phyloP scores from a whole-genome alignment of 1,284 basidiomycete genomes.

The Microbotryomycetes sp. region DNA sequence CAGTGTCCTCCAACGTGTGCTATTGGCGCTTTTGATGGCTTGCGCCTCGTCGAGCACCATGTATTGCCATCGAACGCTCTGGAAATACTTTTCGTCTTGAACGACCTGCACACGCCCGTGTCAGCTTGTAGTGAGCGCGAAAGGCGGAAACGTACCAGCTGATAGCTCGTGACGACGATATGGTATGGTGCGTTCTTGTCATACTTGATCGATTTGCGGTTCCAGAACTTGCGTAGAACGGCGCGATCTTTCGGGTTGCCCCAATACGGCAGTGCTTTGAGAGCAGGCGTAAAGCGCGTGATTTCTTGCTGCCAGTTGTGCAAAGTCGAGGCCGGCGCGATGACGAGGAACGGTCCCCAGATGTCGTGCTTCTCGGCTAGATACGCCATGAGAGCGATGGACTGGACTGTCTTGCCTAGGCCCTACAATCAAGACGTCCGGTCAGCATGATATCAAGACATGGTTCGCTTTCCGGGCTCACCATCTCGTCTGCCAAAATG shows the following conservation, averaged over 20 bases:
- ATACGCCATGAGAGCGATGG: conserved; percentile 92
- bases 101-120: conserved; percentile 56
- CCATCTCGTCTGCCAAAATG: conserved; percentile 98
- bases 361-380: conserved; percentile 96
- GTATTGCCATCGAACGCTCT: conserved; percentile 98
- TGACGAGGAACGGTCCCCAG: conserved; percentile 99
- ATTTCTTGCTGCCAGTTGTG: conserved; percentile 99
- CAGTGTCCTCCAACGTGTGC: conserved; percentile 94
- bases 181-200: conserved; percentile 94
- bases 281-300: conserved; percentile 82
- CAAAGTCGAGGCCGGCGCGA: conserved; percentile 92
- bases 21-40: conserved; percentile 98
- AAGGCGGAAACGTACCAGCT: conserved; percentile 57
- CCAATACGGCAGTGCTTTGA: conserved; percentile 98
- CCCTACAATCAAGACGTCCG: conserved; percentile 16
- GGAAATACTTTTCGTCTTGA: conserved; percentile 97
- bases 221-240: conserved; percentile 95
- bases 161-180: conserved; percentile 94
- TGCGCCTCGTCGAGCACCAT: conserved; percentile 99
- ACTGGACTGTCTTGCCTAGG: conserved; percentile 80
- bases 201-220: conserved; percentile 93
- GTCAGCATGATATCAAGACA: conserved; percentile 1
- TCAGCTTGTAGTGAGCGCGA: neutral
- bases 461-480: neutral
- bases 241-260: conserved; percentile 94